Evolutionary conservation across 495 filamentous ascomycete species (phyloP).

Genomic region (Neurospora sp.): DNA sequence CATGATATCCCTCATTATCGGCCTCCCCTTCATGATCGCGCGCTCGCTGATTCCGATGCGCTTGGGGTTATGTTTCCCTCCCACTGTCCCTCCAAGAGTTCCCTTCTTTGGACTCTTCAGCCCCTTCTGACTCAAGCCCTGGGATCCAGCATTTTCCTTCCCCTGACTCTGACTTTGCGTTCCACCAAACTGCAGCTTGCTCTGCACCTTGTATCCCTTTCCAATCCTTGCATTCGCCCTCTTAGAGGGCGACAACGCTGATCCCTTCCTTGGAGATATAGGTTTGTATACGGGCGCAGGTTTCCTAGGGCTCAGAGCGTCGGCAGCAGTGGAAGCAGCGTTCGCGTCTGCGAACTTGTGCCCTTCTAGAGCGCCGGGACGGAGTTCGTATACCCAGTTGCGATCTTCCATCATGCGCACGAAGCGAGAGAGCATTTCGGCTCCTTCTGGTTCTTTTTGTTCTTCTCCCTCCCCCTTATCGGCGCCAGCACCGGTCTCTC

Average conservation of each 20-base stretch:
- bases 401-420: slow-evolving; percentile 63
- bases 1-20: slow-evolving; percentile 37
- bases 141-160: background rate
- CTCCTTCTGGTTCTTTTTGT: slow-evolving; percentile 21
- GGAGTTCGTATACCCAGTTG: slow-evolving; percentile 68
- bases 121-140: background rate
- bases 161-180: background rate
- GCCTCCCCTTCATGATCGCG: slow-evolving; percentile 29
- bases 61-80: background rate
- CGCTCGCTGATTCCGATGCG: slow-evolving; percentile 20
- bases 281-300: background rate
- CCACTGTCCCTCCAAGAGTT: background rate
- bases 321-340: slow-evolving; percentile 19
- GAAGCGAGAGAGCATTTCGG: slow-evolving; percentile 63
- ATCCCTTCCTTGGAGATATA: background rate
- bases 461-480: slow-evolving; percentile 2
- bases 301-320: background rate
- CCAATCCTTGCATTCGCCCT: background rate
- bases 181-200: background rate
- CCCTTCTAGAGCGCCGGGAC: slow-evolving; percentile 47
- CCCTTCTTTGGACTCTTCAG: slow-evolving; percentile 10
- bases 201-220: background rate
- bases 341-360: slow-evolving; percentile 51
- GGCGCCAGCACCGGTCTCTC: background rate
- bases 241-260: background rate